phyloP scores from a whole-genome alignment of 1,284 basidiomycete genomes.

The Rhodotorula sp. region DNA sequence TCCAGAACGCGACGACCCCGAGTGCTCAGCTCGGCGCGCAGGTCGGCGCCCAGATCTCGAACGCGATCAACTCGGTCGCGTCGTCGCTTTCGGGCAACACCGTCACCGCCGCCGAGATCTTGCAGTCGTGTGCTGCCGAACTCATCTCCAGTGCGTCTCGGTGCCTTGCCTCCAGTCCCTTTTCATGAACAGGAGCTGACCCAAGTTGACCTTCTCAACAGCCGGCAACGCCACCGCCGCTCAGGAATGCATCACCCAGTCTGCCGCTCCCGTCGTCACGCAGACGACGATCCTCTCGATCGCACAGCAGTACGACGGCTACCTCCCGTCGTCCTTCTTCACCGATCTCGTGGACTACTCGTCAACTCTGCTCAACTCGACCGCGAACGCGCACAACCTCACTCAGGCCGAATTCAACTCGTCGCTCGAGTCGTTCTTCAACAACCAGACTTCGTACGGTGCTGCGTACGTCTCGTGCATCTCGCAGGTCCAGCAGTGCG shows the following conservation, averaged over 20 bases:
- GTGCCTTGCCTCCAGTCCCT: too few relatives aligned
- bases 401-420: conserved; percentile 32
- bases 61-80: conserved; percentile 40
- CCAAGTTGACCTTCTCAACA: not conserved
- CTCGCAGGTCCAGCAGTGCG: conserved; percentile 40
- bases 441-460: conserved; percentile 42
- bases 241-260: conserved; percentile 32
- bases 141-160: conserved; percentile 32
- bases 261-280: conserved; percentile 30
- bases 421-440: conserved; percentile 39
- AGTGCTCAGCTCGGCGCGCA: conserved; percentile 32
- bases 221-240: conserved; percentile 41
- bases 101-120: conserved; percentile 40
- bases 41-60: conserved; percentile 40
- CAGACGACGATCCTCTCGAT: conserved; percentile 38
- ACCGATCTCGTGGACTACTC: conserved; percentile 39
- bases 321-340: conserved; percentile 44
- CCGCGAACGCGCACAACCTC: conserved; percentile 33
- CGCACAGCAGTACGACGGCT: conserved; percentile 38
- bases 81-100: conserved; percentile 40
- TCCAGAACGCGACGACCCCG: conserved; percentile 29
- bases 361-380: conserved; percentile 22
- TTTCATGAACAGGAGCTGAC: too few relatives aligned
- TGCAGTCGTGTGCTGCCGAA: conserved; percentile 40
- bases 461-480: conserved; percentile 40